Conservation (phyloP, 129 eudicot genomes). For the Flaveria brownii region DNA sequence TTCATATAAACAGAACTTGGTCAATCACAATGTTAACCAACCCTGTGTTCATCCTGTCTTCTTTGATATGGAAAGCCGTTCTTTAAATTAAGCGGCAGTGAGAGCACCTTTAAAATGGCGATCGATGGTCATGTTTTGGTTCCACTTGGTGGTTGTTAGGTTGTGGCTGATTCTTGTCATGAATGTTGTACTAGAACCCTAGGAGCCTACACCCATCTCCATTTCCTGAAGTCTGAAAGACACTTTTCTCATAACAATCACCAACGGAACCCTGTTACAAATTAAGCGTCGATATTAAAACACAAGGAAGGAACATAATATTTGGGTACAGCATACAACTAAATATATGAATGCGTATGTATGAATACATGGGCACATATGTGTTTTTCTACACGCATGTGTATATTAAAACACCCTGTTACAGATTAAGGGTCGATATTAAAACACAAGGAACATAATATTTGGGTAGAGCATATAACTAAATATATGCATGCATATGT, state of each 20-base stretch:
- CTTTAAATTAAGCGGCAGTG: background rate
- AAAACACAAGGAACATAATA: background rate
- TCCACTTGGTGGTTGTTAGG: background rate
- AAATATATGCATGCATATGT: background rate
- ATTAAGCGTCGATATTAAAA: background rate
- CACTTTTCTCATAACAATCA: background rate
- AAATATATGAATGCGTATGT: background rate
- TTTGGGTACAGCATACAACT: background rate
- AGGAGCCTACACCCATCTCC: slow-evolving; percentile 9
- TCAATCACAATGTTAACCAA: background rate
- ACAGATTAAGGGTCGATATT: background rate
- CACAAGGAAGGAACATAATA: background rate
- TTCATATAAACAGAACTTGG: background rate
- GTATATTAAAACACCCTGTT: slow-evolving; percentile 13
- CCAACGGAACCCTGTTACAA: slow-evolving; percentile 23
- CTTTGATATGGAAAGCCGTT: background rate
- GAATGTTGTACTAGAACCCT: slow-evolving; percentile 6
- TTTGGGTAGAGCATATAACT: background rate
- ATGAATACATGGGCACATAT: background rate
- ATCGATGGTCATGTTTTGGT: background rate
- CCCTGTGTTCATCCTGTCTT: background rate
- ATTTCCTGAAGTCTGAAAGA: slow-evolving; percentile 16
- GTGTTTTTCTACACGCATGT: background rate
- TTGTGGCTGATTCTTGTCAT: slow-evolving; percentile 6
- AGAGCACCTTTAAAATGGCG: slow-evolving; percentile 9